A percentile compares a stretch with the other conserved stretches of the same genome.
Conservation (phyloP, 768 basidiomycete genomes). For the Chlorophyllum brunneum region DNA sequence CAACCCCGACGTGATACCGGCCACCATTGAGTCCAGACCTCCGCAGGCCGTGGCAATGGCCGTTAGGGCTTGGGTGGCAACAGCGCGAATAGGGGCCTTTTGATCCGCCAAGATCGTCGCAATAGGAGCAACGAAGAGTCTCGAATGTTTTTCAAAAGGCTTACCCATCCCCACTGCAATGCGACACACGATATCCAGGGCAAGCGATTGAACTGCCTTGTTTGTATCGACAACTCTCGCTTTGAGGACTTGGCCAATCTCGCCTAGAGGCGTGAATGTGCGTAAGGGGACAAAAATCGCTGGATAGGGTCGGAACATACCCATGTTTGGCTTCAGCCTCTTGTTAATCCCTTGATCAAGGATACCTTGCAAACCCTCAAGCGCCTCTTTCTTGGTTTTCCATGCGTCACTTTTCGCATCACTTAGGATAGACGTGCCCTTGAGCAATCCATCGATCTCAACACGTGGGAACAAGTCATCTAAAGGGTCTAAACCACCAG, state of each 20-base stretch:
- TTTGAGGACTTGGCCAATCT: slow-evolving; percentile 87
- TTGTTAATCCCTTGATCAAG: slow-evolving; percentile 92
- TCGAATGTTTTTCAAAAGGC: slow-evolving; percentile 87
- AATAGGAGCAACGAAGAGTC: slow-evolving; percentile 72
- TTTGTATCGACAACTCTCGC: slow-evolving; percentile 88
- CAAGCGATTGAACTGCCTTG: slow-evolving; percentile 86
- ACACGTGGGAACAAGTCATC: slow-evolving; percentile 96
- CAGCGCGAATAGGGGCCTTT: slow-evolving; percentile 79
- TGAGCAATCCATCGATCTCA: slow-evolving; percentile 83
- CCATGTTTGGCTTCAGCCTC: slow-evolving; percentile 86
- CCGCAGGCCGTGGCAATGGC: slow-evolving; percentile 85
- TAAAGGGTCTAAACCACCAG: slow-evolving; percentile 59
- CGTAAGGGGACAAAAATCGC: not conserved
- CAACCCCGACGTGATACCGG: slow-evolving; percentile 73
- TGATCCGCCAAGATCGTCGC: slow-evolving; percentile 88
- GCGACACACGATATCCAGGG: slow-evolving; percentile 86
- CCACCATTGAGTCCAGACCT: slow-evolving; percentile 76
- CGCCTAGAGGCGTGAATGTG: slow-evolving; percentile 47
- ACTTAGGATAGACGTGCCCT: slow-evolving; percentile 75
- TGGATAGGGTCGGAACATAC: slow-evolving; percentile 34
- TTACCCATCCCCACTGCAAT: slow-evolving; percentile 95
- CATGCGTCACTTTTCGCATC: slow-evolving; percentile 92
- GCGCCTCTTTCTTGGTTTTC: slow-evolving; percentile 95
- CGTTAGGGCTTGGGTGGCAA: slow-evolving; percentile 73
- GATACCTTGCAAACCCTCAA: slow-evolving; percentile 78